Conservation (phyloP, 208 protist genomes). For the Lotmaria passim region DNA sequence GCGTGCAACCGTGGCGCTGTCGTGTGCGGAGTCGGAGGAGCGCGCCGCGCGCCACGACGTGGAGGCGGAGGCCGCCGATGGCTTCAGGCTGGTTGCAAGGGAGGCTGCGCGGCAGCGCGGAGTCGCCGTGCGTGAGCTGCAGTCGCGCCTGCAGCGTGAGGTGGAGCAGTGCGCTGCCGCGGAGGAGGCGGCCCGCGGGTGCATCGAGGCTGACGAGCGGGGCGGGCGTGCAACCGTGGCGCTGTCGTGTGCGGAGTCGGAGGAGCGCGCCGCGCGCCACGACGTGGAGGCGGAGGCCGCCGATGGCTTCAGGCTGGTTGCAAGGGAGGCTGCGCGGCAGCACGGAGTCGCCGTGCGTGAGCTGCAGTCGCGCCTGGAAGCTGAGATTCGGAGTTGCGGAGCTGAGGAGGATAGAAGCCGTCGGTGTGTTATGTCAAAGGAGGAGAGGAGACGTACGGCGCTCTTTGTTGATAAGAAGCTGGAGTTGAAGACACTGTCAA, state of each 20-base stretch:
- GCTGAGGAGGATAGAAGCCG: constrained; percentile 3
- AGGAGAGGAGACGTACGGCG: neutral
- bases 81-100: neutral
- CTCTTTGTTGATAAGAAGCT: neutral
- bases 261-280: constrained; percentile 1
- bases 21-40: constrained; percentile 10
- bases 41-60: neutral
- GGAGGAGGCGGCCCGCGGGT: constrained; percentile 4
- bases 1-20: constrained; percentile 10
- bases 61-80: constrained; percentile 18
- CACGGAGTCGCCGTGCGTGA: constrained; percentile 13
- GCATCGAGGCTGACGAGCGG: constrained; percentile 8
- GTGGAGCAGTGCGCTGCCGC: constrained; percentile 7
- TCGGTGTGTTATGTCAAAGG: neutral
- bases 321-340: constrained; percentile 4
- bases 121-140: constrained; percentile 17
- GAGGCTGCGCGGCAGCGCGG: neutral
- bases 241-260: neutral
- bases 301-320: neutral
- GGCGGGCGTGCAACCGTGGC: neutral
- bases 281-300: neutral
- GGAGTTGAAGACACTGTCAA: neutral
- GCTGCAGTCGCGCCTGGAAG: constrained; percentile 10
- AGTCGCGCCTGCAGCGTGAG: constrained; percentile 6
- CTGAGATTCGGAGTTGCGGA: neutral